Conservation (phyloP, 2,329 filamentous ascomycete genomes). For the Aspergillus sp. region DNA sequence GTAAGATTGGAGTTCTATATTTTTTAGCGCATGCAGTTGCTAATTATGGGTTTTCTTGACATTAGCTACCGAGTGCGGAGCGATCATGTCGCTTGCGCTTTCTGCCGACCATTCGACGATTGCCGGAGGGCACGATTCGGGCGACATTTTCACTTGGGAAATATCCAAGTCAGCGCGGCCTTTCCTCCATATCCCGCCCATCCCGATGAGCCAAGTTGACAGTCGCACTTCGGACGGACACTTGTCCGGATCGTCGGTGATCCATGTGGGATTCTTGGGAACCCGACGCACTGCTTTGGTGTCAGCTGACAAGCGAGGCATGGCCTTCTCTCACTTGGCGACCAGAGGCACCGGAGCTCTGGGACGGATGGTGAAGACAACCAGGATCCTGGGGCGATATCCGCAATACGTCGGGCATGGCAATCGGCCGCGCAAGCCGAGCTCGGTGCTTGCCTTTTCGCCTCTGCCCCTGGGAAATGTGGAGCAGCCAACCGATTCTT, state of each 20-base stretch:
- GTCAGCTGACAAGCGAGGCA: conserved; percentile 89
- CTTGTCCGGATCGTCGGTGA: conserved; percentile 70
- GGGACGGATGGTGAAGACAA: conserved; percentile 82
- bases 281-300: conserved; percentile 92
- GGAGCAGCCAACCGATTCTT: conserved; percentile 78
- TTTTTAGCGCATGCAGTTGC: not conserved
- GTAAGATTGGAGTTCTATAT: conserved; percentile 44
- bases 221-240: conserved; percentile 77
- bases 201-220: conserved; percentile 65
- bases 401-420: conserved; percentile 64
- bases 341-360: conserved; percentile 86
- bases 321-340: conserved; percentile 97
- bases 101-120: conserved; percentile 93
- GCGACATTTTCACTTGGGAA: conserved; percentile 97
- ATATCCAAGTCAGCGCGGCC: conserved; percentile 76
- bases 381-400: conserved; percentile 86
- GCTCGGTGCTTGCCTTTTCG: conserved; percentile 89
- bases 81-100: conserved; percentile 82
- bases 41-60: not conserved
- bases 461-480: conserved; percentile 91
- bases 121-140: conserved; percentile 83
- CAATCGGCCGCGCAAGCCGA: conserved; percentile 77
- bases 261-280: conserved; percentile 92
- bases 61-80: conserved; percentile 81
- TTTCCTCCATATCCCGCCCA: conserved; percentile 81